These are phyloP conservation scores for Sordariomycetes sp. DNA, from an alignment of 2,329 filamentous ascomycete genomes.

Conservation along the genomic window DNA sequence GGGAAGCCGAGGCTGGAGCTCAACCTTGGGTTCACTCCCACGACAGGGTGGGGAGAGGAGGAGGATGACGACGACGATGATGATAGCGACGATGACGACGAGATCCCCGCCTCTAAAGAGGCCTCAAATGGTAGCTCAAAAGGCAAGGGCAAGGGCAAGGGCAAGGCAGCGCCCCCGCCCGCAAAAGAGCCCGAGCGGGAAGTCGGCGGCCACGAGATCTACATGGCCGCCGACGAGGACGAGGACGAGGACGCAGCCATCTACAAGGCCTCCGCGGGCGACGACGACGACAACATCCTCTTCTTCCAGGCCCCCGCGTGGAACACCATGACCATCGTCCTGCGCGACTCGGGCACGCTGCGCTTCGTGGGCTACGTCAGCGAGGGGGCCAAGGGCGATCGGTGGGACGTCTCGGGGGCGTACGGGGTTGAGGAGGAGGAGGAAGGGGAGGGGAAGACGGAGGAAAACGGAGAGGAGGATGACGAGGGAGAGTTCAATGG, in stretches of 20 bases:
- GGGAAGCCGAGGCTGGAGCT: constrained; percentile 74
- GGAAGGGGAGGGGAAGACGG: constrained; percentile 25
- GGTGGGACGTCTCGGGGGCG: constrained; percentile 80
- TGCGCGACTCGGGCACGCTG: constrained; percentile 76
- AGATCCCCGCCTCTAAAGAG: constrained; percentile 12
- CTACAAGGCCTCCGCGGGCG: constrained; percentile 71
- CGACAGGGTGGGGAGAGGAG: constrained; percentile 70
- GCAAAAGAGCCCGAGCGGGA: constrained; percentile 27
- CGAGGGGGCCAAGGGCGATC: constrained; percentile 68
- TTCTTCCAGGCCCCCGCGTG: constrained; percentile 58
- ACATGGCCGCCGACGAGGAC: constrained; percentile 83
- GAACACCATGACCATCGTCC: constrained; percentile 86
- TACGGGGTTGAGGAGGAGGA: constrained; percentile 59
- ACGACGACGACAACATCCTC: constrained; percentile 67
- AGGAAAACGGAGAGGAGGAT: constrained; percentile 20
- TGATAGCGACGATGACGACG: constrained; percentile 28
- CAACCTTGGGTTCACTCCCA: constrained; percentile 79
- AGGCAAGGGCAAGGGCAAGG: constrained; percentile 17
- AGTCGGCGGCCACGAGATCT: constrained; percentile 74
- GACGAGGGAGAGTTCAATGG: constrained; percentile 42
- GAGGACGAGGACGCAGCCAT: constrained; percentile 69
- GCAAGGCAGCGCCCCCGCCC: constrained; percentile 12
- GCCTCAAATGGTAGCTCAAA: constrained; percentile 11
- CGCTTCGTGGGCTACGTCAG: constrained; percentile 97
- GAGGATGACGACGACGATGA: constrained; percentile 41